Base-by-base conservation (phyloP, 164 flowering plant genomes). In the Tinospora cordifolia region DNA sequence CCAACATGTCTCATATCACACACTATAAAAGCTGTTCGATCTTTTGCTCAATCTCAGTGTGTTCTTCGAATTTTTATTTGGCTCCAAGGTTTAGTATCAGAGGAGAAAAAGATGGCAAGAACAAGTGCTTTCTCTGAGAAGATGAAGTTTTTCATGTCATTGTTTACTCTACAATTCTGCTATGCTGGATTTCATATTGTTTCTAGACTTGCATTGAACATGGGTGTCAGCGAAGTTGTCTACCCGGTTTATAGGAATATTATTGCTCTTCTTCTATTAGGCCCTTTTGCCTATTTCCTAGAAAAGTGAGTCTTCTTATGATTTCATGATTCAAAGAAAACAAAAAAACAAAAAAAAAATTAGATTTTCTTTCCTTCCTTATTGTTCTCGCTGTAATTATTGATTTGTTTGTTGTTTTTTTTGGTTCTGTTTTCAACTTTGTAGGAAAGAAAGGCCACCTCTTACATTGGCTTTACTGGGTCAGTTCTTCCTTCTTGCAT, bases 131-230 rank as follows among this genome's bases (percentile, higher is more conserved):
- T 80, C 4, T 68, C 85, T 49, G 90, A 85, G 70, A 88, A 81
- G 76, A 74, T 77, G 83, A 87, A 87, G 76, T 87, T 90, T 70
- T 74, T 82, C 60, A 24, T 81, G 30, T 82, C 88, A 62, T 70
- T 87, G 83, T 67, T 90, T 38, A 72, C 70, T 71, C 80, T 90
- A 71, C 96, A 90, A 72, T 69, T 85, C 5, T 81, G 88, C 69
- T 86, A 78, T 82, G 85, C 91, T 68, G 91, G 93, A n/a, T 86
- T 85, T 75, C 93, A 88, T 78, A 83, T 91, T 27, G 92, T 91
- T n/a, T 82, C 89, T n/a, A 87, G 93, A 70, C 76, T 85, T 74
- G 97, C 92, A 54, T 87, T 90, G 3, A 86, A 90, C 78, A 86
- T 87, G 74, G 91, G 93, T 26, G 82, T 90, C 58, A 90, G 93